Evolutionary conservation across 1,284 basidiomycete species (phyloP).

Genomic region (Cryptococcus sp.): DNA sequence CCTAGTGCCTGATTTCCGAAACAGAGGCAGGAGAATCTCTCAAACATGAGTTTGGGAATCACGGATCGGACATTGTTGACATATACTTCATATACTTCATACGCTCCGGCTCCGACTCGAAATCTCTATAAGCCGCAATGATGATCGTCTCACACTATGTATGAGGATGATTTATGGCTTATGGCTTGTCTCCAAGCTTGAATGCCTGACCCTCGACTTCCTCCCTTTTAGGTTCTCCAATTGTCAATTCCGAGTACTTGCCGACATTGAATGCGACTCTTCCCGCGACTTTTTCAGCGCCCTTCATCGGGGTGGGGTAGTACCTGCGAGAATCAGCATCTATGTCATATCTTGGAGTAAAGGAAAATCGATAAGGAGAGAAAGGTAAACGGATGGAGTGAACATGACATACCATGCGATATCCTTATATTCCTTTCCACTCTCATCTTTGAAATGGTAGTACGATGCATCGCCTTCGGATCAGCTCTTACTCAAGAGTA

Average conservation of each 20-base stretch:
- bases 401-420: constrained; percentile 31
- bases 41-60: no score
- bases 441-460: constrained; percentile 34
- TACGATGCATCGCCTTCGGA: constrained; percentile 32
- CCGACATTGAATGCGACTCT: constrained; percentile 43
- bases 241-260: constrained; percentile 28
- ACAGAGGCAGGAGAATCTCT: no score
- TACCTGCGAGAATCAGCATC: constrained; percentile 21
- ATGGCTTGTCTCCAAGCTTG: not conserved
- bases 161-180: no score
- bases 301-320: constrained; percentile 36
- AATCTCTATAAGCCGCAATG: no score
- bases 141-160: no score
- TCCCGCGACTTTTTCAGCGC: constrained; percentile 33
- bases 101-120: no score
- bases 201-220: not conserved
- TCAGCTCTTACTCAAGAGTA: not conserved
- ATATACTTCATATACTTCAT: no score
- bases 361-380: no score
- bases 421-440: constrained; percentile 38
- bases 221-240: constrained; percentile 21
- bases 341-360: not conserved
- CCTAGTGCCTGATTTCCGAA: no score
- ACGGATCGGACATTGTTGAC: no score
- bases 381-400: not conserved